Conservation (phyloP, 1,284 basidiomycete species). For the Tilletia caries region DNA sequence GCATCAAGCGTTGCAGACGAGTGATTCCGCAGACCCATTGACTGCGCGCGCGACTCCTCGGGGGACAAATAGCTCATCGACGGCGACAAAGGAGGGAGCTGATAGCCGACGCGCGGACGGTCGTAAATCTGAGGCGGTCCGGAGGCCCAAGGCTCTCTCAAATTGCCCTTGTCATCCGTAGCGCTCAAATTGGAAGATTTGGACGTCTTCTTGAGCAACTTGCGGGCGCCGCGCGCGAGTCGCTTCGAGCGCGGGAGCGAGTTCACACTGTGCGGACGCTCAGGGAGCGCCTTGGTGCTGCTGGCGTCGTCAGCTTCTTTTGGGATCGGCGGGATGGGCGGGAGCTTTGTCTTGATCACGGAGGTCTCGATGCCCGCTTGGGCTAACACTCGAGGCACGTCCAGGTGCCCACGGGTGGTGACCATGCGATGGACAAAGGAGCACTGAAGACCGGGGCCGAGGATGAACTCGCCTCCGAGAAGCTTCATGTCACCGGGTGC, state of each 20-base stretch:
- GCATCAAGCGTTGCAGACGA: slow-evolving; percentile 6
- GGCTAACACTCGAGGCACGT: slow-evolving; percentile 37
- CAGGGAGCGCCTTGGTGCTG: background rate
- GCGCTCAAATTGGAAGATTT: background rate
- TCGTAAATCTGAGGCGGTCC: too few species aligned
- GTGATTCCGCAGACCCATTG: background rate
- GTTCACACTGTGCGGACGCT: slow-evolving; percentile 8
- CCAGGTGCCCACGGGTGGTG: slow-evolving; percentile 43
- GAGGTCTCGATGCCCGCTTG: slow-evolving; percentile 44
- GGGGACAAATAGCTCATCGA: too few species aligned
- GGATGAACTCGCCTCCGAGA: slow-evolving; percentile 82
- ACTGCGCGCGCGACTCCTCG: too few species aligned
- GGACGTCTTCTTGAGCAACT: background rate
- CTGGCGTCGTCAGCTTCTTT: background rate
- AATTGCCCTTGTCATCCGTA: background rate
- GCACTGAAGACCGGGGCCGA: slow-evolving; percentile 63
- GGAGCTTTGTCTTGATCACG: slow-evolving; percentile 20
- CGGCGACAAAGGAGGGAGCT: too few species aligned
- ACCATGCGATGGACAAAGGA: slow-evolving; percentile 38
- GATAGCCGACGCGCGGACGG: too few species aligned
- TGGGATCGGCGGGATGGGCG: background rate
- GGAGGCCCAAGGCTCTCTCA: background rate
- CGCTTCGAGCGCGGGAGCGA: background rate
- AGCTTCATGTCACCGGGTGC: slow-evolving; percentile 72
- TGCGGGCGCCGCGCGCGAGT: background rate